Base-by-base conservation (phyloP, 2,329 filamentous ascomycete species). In the Monosporascus sp. region DNA sequence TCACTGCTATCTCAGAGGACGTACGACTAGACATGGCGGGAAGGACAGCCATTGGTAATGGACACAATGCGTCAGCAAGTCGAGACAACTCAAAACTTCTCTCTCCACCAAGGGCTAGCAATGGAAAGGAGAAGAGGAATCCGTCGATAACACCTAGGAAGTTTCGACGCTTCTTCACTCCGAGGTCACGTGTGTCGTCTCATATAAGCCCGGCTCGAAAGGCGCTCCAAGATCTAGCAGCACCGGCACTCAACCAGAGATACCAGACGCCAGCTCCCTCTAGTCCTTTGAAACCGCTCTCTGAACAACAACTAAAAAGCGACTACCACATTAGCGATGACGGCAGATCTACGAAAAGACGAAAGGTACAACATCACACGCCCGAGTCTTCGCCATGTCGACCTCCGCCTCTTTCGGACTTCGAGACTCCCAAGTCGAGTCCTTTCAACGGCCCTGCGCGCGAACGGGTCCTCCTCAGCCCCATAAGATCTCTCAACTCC, bases 91-190 rank as follows among this genome's bases (percentile, higher is more conserved):
- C 61, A 5, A 53, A 50, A 5, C 55, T 61, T 22, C 58, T 61
- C 38, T 68, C 66, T 2, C 63, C 66, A 1, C 62, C 63, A 3
- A 59, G 63, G 37, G 53, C 52, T 17, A 56, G 50, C 54, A 65
- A 56, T 56, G 65, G 63, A 56, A 80, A 79, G 59, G 76, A 79
- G 61, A 71, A 70, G 57, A 72, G 76, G 18, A 72, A 76, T 53
- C 75, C 79, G 3, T 80, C 77, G 37, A 75, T 82, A 50, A 82
- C 79, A 3, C 79, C 79, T 52, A 70, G 77, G 58, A 80, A 78
- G 62, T 82, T 82, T 56, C 71, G 63, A 36, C 71, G 72, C 25
- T 81, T 82, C 71, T 82, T 81, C 57, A 78, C 77, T 9, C 78
- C 78, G 18, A 72, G 77, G 22, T 71, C 72, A 15, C 67, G 71